phyloP scores from a whole-genome alignment of 2,329 filamentous ascomycete species.

The Epicoccum sorghinum region DNA sequence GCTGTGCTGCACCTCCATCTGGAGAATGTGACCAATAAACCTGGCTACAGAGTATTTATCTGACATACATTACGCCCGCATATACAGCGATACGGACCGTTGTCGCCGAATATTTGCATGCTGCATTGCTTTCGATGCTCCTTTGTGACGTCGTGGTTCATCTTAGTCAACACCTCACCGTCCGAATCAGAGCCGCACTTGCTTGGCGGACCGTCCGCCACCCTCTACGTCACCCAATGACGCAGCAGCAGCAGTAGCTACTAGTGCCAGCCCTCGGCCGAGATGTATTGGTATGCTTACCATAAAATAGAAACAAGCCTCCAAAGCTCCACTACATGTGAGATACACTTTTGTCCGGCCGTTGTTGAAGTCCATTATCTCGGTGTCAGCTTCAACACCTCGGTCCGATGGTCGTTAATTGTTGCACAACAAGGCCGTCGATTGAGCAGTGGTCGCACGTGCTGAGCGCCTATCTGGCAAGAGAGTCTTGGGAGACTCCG shows the following conservation, averaged over 20 bases:
- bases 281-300: background rate
- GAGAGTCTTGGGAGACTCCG: no score
- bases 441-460: no score
- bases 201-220: constrained; percentile 10
- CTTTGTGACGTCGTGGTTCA: background rate
- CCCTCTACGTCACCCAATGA: constrained; percentile 3
- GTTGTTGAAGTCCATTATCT: no score
- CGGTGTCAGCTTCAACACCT: no score
- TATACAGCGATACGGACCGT: no score
- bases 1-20: background rate
- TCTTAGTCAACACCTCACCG: background rate
- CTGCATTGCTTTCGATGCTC: background rate
- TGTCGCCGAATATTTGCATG: background rate
- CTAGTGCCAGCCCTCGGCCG: constrained; percentile 1
- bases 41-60: background rate
- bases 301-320: no score
- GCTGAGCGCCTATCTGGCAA: no score
- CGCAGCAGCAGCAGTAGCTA: background rate
- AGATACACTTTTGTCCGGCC: no score
- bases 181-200: constrained; percentile 1
- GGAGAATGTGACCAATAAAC: background rate
- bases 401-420: no score
- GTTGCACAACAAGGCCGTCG: no score
- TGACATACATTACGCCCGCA: no score
- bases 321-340: no score